Conservation (phyloP, 2,329 filamentous ascomycete genomes). For the Fusarium sp. region DNA sequence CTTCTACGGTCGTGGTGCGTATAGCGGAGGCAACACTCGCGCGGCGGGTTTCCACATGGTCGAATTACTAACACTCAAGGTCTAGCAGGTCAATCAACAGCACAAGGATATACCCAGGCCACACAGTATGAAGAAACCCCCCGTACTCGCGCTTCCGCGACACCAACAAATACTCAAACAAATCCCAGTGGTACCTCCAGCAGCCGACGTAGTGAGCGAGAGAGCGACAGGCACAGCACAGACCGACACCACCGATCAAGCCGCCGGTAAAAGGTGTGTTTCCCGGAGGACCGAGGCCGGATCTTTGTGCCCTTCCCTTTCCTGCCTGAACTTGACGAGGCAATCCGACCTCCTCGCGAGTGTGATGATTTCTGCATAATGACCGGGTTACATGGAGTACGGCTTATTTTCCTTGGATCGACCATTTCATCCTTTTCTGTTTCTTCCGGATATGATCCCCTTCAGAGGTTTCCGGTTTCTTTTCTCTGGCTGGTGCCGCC, state of each 20-base stretch:
- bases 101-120: constrained; percentile 57
- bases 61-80: constrained; percentile 60
- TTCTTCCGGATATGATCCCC: constrained; percentile 40
- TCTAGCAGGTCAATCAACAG: constrained; percentile 57
- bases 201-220: constrained; percentile 56
- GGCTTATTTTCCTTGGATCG: constrained; percentile 43
- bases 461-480: constrained; percentile 36
- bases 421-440: constrained; percentile 41
- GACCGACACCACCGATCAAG: constrained; percentile 54
- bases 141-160: constrained; percentile 50
- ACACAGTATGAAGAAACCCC: constrained; percentile 64
- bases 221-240: constrained; percentile 53
- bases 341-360: constrained; percentile 39
- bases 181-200: constrained; percentile 50
- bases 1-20: constrained; percentile 71
- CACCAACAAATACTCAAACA: constrained; percentile 54
- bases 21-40: constrained; percentile 47
- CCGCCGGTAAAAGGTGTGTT: constrained; percentile 48
- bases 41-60: constrained; percentile 19
- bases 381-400: constrained; percentile 43
- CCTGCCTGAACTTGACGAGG: constrained; percentile 37
- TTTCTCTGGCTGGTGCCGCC: constrained; percentile 40
- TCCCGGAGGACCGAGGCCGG: constrained; percentile 33
- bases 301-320: constrained; percentile 30
- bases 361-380: constrained; percentile 48